Base-by-base conservation (phyloP, 352 stramenopile genomes). In the Globisporangium viniferum region DNA sequence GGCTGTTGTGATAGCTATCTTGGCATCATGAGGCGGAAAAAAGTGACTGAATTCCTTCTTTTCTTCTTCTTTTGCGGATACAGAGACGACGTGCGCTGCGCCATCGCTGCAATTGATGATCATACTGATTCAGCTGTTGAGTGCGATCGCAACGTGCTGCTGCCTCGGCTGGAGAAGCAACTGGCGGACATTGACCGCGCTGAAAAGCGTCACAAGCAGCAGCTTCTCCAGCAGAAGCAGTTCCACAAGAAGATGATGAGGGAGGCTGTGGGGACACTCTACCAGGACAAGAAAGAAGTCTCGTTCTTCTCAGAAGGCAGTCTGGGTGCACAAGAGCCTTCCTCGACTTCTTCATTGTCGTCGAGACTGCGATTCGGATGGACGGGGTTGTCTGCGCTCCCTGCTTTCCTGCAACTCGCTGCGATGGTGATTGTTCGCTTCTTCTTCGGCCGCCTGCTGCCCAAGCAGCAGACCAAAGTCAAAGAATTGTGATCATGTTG, bases 161-260 rank as follows among this genome's bases (percentile, higher is more conserved):
- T 74, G 39, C 36, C 73, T 49, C 73, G 71, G 39, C 71, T 93
- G 1, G 67, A 80, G 31, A 79, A 78, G 39, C 84, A 94, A 55
- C 57, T 84, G 9, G 55, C 73, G 2, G 76, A 82, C 48, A 81
- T 93, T 39, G 73, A 78, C 12, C 82, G 84, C 10, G 73, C 74
- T n/a, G 77, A 91, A 64, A 46, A 67, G 20, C 71, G 73, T 36
- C 63, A 77, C 71, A 90, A 78, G 48, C 75, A 76, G 22, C 66
- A 69, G 29, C 51, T 71, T 55, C 70, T 77, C 7, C 55, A 84
- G 31, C 77, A 90, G 54, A 83, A 72, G 49, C 33, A 71, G 10
- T 93, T 93, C 57, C 74, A 93, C 33, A 80, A 80, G 66, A 86
- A 88, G 49, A 95, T 95, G 87, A 93, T 95, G 84, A 68, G 69